Evolutionary conservation across 495 filamentous ascomycete genomes (phyloP), one percentile per base, ranked within the genome.

Genomic region (Tetracladium setigerum): DNA sequence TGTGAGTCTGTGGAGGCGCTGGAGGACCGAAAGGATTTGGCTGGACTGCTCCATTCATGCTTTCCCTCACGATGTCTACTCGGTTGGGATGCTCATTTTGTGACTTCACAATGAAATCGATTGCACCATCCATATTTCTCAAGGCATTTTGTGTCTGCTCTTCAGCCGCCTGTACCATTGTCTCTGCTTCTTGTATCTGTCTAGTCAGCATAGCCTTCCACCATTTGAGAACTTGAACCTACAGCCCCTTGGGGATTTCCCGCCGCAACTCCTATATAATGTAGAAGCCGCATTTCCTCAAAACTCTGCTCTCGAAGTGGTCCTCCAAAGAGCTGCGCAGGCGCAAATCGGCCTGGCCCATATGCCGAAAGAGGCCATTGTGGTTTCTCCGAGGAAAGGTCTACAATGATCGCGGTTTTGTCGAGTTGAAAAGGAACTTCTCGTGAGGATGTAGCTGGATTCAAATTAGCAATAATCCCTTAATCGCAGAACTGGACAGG

Each of bases 321-420:
- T 5, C 87, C 87, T 15, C 86, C 88, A 55, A 94, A 89, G 1
- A 95, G 70, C 60, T 89, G 86, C 11, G 76, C 74, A 1, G 89
- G 89, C 1, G 81, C 81, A 44, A 87, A 74, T 52, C 66, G 71
- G 4, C 77, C 80, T 0, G 89, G 87, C 5, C 77, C 83, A 62
- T 90, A 95, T 32, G 79, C 73, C 0, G 89, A 94, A n/a, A 95
- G 74, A 11, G 88, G 74, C 85, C 87, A 95, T 70, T 71, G 58
- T 32, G 89, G 89, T 15, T 73, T 76, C 44, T 89, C 85, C 27
- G 69, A 63, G 1, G 67, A 72, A n/a, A 94, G 67, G 51, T 94
- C 87, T 12, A 50, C 47, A 38, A 73, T 72, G 55, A 94, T 83
- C 6, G 59, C 61, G 0, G 73, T 76, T 35, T 63, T 66, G 22